Evolutionary conservation across 352 stramenopile genomes (phyloP).

Genomic region (Paralagenidium karlingii): DNA sequence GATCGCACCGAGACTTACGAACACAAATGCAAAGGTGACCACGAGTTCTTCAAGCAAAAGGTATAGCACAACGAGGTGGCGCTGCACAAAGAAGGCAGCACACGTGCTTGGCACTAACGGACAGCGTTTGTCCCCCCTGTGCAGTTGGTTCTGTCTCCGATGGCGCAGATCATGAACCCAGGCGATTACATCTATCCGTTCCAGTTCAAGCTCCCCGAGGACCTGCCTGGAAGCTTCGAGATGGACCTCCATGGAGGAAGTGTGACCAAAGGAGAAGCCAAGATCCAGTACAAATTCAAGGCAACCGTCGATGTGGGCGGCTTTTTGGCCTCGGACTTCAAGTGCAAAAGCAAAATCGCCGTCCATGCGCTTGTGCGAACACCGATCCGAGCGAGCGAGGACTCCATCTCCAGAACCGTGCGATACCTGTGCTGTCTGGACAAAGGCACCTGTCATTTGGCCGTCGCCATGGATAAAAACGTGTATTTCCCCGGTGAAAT

Average conservation of each 20-base stretch:
- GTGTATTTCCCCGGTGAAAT: slow-evolving; percentile 48
- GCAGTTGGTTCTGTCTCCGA: slow-evolving; percentile 34
- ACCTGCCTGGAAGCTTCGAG: slow-evolving; percentile 38
- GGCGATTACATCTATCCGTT: slow-evolving; percentile 55
- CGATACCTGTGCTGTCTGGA: slow-evolving; percentile 54
- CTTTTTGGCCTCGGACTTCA: slow-evolving; percentile 48
- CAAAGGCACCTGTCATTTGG: slow-evolving; percentile 29
- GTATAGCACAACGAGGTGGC: too few relatives aligned
- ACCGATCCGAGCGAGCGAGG: slow-evolving; percentile 26
- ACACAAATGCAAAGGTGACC: slow-evolving; percentile 10
- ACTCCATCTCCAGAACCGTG: slow-evolving; percentile 37
- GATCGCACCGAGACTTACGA: slow-evolving; percentile 16
- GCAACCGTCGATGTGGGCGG: slow-evolving; percentile 47
- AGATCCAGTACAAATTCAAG: slow-evolving; percentile 75
- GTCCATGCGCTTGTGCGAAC: slow-evolving; percentile 42
- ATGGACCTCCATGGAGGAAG: slow-evolving; percentile 30
- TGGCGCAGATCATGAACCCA: slow-evolving; percentile 15
- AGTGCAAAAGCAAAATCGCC: slow-evolving; percentile 33
- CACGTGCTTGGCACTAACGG: neutral
- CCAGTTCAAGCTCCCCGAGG: slow-evolving; percentile 36
- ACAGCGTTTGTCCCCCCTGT: too few relatives aligned
- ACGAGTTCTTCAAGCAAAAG: slow-evolving; percentile 63
- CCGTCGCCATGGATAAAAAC: slow-evolving; percentile 64
- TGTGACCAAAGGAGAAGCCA: slow-evolving; percentile 26
- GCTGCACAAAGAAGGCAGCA: too few relatives aligned